Base-by-base conservation (phyloP, 2,329 filamentous ascomycete species). In the Aureobasidium sp. region DNA sequence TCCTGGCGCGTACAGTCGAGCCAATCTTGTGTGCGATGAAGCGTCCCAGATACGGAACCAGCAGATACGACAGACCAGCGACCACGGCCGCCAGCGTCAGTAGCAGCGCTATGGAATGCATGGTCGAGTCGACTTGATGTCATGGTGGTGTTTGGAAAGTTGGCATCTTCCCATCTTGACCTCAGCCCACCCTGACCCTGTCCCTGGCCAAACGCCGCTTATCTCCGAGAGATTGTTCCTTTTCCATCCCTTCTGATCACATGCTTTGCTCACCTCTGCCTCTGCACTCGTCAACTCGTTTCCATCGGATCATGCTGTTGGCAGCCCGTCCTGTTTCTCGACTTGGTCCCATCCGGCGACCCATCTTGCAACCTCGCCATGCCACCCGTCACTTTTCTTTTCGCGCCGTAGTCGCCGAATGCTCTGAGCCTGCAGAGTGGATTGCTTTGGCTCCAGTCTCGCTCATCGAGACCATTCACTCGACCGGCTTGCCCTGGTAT, bases 401-500 rank as follows among this genome's bases (percentile, higher is more conserved):
- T 6, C 16, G 11, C 14, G 27, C 40, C 29, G 40, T 54, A 3
- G 3, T 24, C 4, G 19, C 25, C 11, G 45, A 37, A 10, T 48
- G 38, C 25, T 12, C 35, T 3, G 30, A 45, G 14, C 22, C 57
- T 6, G 38, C 55, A 5, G 56, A 59, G n/a, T 47, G 47, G 45
- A 29, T 53, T 29, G 54, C 50, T 12, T 12, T 42, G n/a, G 17
- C 42, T 11, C 60, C 61, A 19, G 53, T 54, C 11, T 45, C 50
- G 27, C 19, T 63, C 14, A 56, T 68, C 42, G 59, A 66, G 50
- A 40, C 24, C 30, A 27, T 67, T 4, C 65, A 68, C 47, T 32
- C 37, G 21, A 39, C 53, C 30, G 62, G 64, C n/a, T 44, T 67
- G 10, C 63, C 66, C 10, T 68, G 65, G 65, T 66, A 50, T 16